Base-by-base conservation (phyloP, 2,329 filamentous ascomycete species). In the Macrophomina tecta region DNA sequence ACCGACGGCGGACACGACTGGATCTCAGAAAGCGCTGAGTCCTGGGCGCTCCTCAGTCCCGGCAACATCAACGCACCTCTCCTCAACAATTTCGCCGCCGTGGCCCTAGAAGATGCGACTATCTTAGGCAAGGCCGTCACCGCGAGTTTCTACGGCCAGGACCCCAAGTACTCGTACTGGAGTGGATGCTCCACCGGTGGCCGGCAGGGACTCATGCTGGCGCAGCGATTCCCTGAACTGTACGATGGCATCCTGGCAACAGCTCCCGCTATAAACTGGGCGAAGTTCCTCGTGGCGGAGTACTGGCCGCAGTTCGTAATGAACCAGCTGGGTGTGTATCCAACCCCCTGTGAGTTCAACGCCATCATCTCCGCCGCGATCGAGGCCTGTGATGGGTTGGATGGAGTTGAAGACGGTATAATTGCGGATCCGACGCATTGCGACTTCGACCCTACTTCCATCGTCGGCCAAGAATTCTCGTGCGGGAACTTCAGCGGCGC, bases 231-330 rank as follows among this genome's bases (percentile, higher is more conserved):
- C 67, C 79, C 79, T 6, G 62, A 72, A 2, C 70, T 73, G 3
- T 82, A 77, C 65, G 75, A 82, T 68, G 79, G 80, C 23, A 81
- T 82, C 61, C 65, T 80, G 4, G 79, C 81, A 4, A 67, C 69
- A 5, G 75, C 79, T 1, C 80, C 81, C 12, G 79, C 79, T 1
- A 74, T 81, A 55, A 77, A 81, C 62, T 79, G 75, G 61, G 64
- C 67, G 14, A 62, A 69, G n/a, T 34, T 76, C 68, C 69, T 70
- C 23, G 51, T 62, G 2, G 70, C 73, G 1, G 71, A 73, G 16
- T 71, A 62, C 18, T 79, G 73, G 70, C 70, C 76, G 16, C 73
- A 77, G 51, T 63, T 72, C 30, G 64, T 74, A 18, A 78, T 79
- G 76, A 69, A 72, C 34, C 70, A 73, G n/a, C 61, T 68, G 6